Conservation (phyloP, 371 early-diverging fungal species). For the Phascolomyces articulosus region DNA sequence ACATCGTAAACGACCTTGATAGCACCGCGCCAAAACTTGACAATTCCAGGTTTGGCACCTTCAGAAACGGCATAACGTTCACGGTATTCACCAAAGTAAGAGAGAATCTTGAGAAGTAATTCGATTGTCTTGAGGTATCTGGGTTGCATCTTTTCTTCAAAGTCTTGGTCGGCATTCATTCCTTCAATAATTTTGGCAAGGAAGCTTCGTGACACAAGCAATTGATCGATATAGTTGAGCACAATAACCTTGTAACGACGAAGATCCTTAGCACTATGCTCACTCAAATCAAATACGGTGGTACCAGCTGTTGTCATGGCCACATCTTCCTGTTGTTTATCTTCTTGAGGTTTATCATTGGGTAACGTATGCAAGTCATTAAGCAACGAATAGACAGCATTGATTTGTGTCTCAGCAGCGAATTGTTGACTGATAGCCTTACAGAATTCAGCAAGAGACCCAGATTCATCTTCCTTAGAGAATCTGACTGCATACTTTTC, state of each 20-base stretch:
- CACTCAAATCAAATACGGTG: conserved; percentile 50
- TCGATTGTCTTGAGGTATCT: conserved; percentile 57
- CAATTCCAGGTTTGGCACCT: conserved; percentile 35
- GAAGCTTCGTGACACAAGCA: conserved; percentile 70
- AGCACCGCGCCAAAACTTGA: conserved; percentile 66
- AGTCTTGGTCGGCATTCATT: conserved; percentile 39
- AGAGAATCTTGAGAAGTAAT: conserved; percentile 52
- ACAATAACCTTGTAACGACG: conserved; percentile 79
- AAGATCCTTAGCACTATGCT: conserved; percentile 68
- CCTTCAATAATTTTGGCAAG: conserved; percentile 54
- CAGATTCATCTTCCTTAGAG: conserved; percentile 61
- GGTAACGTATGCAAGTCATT: conserved; percentile 66
- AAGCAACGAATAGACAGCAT: conserved; percentile 64
- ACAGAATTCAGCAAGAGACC: conserved; percentile 70
- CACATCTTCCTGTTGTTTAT: conserved; percentile 28
- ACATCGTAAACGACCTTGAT: conserved; percentile 69
- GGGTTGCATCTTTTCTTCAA: conserved; percentile 46
- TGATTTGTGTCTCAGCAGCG: conserved; percentile 69
- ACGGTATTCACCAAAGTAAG: conserved; percentile 54
- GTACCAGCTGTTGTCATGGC: conserved; percentile 13
- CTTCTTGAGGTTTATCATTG: conserved; percentile 58
- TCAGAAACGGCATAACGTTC: conserved; percentile 37
- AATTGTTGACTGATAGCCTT: conserved; percentile 67
- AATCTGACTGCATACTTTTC: conserved; percentile 66
- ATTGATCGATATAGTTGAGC: conserved; percentile 67